These are phyloP conservation scores for Typha latifolia DNA, from an alignment of 176 grass and related monocot genomes.

Conservation along the genomic window DNA sequence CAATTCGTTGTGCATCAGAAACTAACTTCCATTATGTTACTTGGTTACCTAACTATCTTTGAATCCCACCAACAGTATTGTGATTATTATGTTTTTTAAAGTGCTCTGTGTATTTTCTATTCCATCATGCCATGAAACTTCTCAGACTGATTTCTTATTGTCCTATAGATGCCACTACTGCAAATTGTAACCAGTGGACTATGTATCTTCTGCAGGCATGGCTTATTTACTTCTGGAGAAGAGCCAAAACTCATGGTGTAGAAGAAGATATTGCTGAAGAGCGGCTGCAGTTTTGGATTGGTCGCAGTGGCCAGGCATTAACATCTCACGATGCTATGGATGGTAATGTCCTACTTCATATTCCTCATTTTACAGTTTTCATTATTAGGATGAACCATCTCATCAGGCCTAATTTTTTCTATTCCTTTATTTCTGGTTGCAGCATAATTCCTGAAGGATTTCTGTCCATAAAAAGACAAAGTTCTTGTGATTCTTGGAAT, in stretches of 20 bases:
- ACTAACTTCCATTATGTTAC: background rate
- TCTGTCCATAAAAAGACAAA: no score
- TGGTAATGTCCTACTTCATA: constrained; percentile 39
- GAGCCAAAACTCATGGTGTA: constrained; percentile 83
- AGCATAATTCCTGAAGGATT: no score
- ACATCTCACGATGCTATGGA: constrained; percentile 96
- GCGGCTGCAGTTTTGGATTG: constrained; percentile 89
- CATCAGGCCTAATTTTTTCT: no score
- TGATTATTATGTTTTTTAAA: background rate
- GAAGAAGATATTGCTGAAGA: constrained; percentile 97
- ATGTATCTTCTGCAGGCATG: constrained; percentile 45
- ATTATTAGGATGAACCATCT: no score
- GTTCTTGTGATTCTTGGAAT: no score
- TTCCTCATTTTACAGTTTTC: background rate
- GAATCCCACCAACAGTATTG: background rate
- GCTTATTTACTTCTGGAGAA: constrained; percentile 94
- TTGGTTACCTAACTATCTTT: background rate
- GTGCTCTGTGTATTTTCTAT: background rate
- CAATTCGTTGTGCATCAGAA: no score
- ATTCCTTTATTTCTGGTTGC: no score
- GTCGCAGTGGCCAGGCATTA: constrained; percentile 48
- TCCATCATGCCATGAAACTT: background rate
- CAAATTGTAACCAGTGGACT: constrained; percentile 7
- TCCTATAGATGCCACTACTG: no score
- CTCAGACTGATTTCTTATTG: background rate